Base-by-base conservation (phyloP, 352 stramenopile species). In the Thraustotheca clavata region DNA sequence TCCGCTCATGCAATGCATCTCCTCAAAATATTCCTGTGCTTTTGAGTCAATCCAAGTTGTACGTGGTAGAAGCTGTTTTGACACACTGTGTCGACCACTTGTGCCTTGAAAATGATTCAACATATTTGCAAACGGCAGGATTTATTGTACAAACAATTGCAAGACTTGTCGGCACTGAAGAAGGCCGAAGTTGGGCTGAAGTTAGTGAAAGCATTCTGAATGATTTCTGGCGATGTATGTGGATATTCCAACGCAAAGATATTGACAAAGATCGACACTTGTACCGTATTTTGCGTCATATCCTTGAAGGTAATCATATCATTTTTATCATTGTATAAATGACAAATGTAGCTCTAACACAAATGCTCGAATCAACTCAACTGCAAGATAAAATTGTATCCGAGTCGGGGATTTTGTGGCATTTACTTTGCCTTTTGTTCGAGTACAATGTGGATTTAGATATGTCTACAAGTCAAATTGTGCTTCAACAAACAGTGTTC, bases 111-210 rank as follows among this genome's bases (percentile, higher is more conserved):
- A 67, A 39, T 31, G 69, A 63, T 0, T 55, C 71, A 68, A 76
- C 27, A 38, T 62, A 2, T 65, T 79, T 12, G 57, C 80, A 67
- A 68, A 87, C 16, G 86, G 77, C 62, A 79, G 80, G 35, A 35
- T 84, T 75, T 60, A 67, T 92, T 22, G 52, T 93, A 6, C 77
- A 88, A 65, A 93, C 83, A 5, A 76, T 91, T 32, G 86, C 83
- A 4, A 76, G 75, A 1, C 62, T 94, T 18, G 46, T 88, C 35
- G 76, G 80, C 2, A 89, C 77, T 6, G 59, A 73, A 16, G 67
- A 55, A 22, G 82, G 82, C 18, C 72, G 77, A n/a, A 62, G 74
- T 26, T 93, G 83, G 83, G 79, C 92, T 20, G 68, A 71, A 0
- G 52, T 75, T 2, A 84, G 80, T 26, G 76, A 71, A 20, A 90